phyloP scores from a whole-genome alignment of 495 filamentous ascomycete genomes.

The Annulohypoxylon bovei region DNA sequence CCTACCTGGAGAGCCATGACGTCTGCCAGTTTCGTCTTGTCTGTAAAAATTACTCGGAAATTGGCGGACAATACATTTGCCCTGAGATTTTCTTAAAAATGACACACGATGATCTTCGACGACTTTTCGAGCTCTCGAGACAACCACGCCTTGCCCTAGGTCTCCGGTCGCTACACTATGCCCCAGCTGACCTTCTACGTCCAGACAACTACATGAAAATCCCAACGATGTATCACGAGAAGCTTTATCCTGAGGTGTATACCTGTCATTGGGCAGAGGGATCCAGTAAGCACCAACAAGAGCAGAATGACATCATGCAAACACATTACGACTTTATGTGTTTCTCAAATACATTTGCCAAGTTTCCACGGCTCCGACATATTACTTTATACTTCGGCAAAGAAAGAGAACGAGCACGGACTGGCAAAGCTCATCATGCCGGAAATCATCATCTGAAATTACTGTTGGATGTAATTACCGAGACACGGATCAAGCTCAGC shows the following conservation, averaged over 20 bases:
- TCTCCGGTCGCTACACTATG: constrained; percentile 25
- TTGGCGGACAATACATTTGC: constrained; percentile 25
- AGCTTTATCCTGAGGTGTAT: neutral
- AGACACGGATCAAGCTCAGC: neutral
- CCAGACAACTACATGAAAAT: neutral
- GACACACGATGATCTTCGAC: neutral
- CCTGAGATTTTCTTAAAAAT: constrained; percentile 18
- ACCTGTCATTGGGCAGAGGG: neutral
- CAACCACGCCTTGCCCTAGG: constrained; percentile 20
- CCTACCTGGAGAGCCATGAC: constrained; percentile 5
- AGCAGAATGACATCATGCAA: neutral
- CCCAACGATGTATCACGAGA: neutral
- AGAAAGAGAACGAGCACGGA: too few relatives aligned
- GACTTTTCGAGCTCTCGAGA: constrained; percentile 8
- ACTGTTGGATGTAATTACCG: neutral
- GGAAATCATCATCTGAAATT: constrained; percentile 6
- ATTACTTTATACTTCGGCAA: neutral
- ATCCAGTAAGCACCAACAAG: neutral
- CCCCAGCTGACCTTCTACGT: neutral
- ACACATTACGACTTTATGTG: neutral
- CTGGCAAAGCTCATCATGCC: neutral
- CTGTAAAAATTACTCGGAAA: constrained; percentile 18
- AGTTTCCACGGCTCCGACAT: neutral
- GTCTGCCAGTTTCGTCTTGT: constrained; percentile 29
- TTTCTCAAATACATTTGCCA: neutral